Base-by-base conservation (phyloP, 371 early-diverging fungal species). In the Homolaphlyctis polyrhiza region DNA sequence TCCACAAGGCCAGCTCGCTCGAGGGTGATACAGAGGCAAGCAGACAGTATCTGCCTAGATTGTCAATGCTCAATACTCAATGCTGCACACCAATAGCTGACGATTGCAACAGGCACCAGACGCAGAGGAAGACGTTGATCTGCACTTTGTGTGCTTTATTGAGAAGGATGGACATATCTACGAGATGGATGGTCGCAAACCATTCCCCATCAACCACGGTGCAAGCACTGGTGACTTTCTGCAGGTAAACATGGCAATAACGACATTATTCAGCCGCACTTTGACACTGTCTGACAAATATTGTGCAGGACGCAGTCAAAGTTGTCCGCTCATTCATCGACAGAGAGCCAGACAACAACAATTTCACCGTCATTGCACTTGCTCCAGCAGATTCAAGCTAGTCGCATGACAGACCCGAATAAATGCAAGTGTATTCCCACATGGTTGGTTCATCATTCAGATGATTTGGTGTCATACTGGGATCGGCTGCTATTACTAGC, bases 101-200 rank as follows among this genome's bases (percentile, higher is more conserved):
- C 23, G 18, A 45, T 45, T 18, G 16, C 45, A 23, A 45, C 62
- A 82, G 77, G 86, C 91, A 0, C 92, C 92, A 0, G 66, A 69
- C 30, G 67, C 81, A 28, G 88, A 91, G 1, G 88, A 81, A 8
- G 86, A 87, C 2, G 83, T 92, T 23, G 77, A 91, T 55, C 76
- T 90, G 62, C 97, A 96, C 71, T 97, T 91, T 70, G 81, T 93
- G 8, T 86, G 89, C 27, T 89, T 95, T 78, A 82, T 92, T 21
- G 71, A 83, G 33, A 77, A 81, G 11, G 89, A 89, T 49, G 86
- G 90, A 28, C 76, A 83, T 23, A 36, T 97, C 18, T 94, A 89
- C 64, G 96, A 97, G 69, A 69, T 96, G 62, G 96, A 97, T 71
- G 95, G 72, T 1, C 77, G 86, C 43, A 89, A 88, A 52, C 74